These are phyloP conservation scores for Climacium dendroides DNA, from an alignment of 225 moss, liverwort and hornwort species.

Conservation along the genomic window DNA sequence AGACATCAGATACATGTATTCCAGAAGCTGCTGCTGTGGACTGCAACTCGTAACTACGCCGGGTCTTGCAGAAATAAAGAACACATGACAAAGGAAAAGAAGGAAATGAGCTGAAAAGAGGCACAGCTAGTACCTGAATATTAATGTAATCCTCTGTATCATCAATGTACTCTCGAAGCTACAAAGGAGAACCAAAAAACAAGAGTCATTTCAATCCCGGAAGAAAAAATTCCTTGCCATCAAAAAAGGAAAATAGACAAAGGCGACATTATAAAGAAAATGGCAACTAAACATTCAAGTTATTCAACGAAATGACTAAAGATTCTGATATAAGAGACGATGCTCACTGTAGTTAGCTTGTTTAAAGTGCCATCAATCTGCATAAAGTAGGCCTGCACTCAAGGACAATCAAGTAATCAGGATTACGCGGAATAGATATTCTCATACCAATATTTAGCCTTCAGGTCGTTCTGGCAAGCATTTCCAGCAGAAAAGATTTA, in stretches of 20 bases:
- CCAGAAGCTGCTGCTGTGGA: background rate
- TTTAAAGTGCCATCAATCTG: conserved; percentile 98
- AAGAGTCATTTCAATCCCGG: background rate
- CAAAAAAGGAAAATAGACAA: background rate
- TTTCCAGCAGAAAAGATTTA: conserved; percentile 2
- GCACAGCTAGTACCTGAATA: conserved; percentile 63
- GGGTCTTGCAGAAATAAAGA: background rate
- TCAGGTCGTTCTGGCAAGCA: background rate
- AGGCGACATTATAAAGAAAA: background rate
- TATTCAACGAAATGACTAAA: background rate
- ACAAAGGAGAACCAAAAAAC: background rate
- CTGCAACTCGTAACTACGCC: background rate
- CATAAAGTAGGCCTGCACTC: conserved; percentile 95
- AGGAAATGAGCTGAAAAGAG: background rate
- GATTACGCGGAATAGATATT: background rate
- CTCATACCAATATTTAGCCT: background rate
- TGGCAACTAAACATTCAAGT: background rate
- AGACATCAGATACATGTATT: background rate
- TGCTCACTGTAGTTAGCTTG: conserved; percentile 90
- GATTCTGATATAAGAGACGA: background rate
- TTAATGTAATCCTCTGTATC: conserved; percentile 98
- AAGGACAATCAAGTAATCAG: background rate
- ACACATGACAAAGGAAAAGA: background rate
- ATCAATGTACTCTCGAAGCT: conserved; percentile 97
- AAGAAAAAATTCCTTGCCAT: background rate